Percentiles rank a stretch among this genome's conserved stretches.
These are phyloP conservation scores for Globisporangium parvum DNA, from an alignment of 352 stramenopile genomes.

Conservation along the genomic window DNA sequence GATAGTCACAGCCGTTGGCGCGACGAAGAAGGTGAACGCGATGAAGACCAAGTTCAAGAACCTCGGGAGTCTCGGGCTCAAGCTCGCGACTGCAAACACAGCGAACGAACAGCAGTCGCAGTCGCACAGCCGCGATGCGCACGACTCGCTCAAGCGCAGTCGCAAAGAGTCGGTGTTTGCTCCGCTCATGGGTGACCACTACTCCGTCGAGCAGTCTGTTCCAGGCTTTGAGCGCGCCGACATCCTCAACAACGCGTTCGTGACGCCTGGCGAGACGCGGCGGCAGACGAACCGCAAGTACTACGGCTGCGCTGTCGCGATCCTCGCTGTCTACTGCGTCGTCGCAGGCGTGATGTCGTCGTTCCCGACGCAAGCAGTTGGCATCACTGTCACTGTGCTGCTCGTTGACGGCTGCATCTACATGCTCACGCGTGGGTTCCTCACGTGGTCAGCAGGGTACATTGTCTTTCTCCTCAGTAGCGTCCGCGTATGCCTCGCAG, in stretches of 20 bases:
- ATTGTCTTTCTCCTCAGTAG: conserved; percentile 75
- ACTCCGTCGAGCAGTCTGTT: conserved; percentile 71
- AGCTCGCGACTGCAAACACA: conserved; percentile 53
- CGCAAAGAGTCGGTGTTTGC: conserved; percentile 69
- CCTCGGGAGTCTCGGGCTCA: conserved; percentile 66
- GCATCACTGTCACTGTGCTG: conserved; percentile 60
- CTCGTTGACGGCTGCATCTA: conserved; percentile 71
- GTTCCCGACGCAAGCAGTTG: conserved; percentile 57
- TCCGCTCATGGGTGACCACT: conserved; percentile 69
- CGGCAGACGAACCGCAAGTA: conserved; percentile 41
- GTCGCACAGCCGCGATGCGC: conserved; percentile 5
- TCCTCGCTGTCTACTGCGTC: conserved; percentile 53
- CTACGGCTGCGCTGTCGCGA: conserved; percentile 39
- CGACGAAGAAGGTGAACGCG: conserved; percentile 69
- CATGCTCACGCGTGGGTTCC: conserved; percentile 59
- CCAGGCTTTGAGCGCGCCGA: conserved; percentile 67
- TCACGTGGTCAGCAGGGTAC: conserved; percentile 75
- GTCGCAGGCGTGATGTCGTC: conserved; percentile 45
- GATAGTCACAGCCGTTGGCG: conserved; percentile 66
- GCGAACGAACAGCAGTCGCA: conserved; percentile 8
- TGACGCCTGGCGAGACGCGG: conserved; percentile 47
- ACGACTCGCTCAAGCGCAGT: conserved; percentile 15
- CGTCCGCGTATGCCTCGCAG: conserved; percentile 62
- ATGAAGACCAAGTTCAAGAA: conserved; percentile 84
- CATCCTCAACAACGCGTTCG: conserved; percentile 76